Conservation (phyloP, 2,329 filamentous ascomycete genomes). For the Epichloe brachyelytri region DNA sequence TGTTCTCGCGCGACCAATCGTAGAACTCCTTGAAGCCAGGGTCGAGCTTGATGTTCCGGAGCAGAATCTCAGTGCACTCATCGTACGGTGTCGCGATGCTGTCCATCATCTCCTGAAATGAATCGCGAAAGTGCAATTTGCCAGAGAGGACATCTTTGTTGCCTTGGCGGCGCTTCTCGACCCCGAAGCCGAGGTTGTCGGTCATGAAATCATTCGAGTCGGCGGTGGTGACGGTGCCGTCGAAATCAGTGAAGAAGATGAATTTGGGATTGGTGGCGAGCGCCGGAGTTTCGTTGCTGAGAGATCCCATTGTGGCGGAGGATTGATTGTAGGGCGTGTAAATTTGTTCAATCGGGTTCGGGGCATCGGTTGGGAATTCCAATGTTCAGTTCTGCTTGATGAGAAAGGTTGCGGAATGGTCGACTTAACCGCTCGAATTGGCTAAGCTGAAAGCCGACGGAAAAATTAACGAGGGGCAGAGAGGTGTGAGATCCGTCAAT, state of each 20-base stretch:
- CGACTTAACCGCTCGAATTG: too few species aligned
- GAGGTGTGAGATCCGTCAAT: background rate
- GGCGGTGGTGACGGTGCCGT: slow-evolving; percentile 78
- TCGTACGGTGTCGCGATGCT: slow-evolving; percentile 69
- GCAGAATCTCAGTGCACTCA: slow-evolving; percentile 66
- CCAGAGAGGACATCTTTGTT: slow-evolving; percentile 68
- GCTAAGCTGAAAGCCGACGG: background rate
- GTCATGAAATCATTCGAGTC: slow-evolving; percentile 63
- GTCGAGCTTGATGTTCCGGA: slow-evolving; percentile 77
- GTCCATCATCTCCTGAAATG: slow-evolving; percentile 86
- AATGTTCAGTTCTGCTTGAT: background rate
- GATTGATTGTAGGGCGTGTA: background rate
- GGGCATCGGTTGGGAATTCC: background rate
- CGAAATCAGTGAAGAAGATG: slow-evolving; percentile 99
- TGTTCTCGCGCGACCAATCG: slow-evolving; percentile 64
- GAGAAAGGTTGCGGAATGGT: too few species aligned
- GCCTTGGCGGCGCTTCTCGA: slow-evolving; percentile 52
- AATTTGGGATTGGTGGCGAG: slow-evolving; percentile 63
- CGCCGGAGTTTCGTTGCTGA: slow-evolving; percentile 36
- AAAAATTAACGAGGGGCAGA: background rate
- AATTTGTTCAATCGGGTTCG: background rate
- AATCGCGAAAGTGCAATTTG: slow-evolving; percentile 64
- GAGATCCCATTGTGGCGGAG: slow-evolving; percentile 28
- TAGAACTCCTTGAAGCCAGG: slow-evolving; percentile 82
- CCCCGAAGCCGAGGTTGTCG: slow-evolving; percentile 81